These are phyloP conservation scores for Phoma sp. DNA, from an alignment of 2,329 filamentous ascomycete species.

Conservation along the genomic window DNA sequence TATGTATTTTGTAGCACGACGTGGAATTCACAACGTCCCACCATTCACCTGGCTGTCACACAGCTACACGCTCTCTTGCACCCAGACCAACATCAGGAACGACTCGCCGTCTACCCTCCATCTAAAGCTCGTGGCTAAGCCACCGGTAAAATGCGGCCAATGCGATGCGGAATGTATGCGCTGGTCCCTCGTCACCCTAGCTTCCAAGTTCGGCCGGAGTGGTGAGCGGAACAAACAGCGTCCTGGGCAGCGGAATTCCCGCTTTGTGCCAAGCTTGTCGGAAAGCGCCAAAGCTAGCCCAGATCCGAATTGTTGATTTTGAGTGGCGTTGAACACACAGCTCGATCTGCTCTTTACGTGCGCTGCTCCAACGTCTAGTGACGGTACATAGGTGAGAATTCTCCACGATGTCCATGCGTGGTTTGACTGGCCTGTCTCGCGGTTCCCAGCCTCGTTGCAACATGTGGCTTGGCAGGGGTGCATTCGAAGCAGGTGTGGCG, in stretches of 20 bases:
- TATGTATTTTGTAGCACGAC: slow-evolving; percentile 22
- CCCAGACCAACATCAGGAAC: not conserved
- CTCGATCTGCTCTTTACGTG: not conserved
- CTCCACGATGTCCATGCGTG: not conserved
- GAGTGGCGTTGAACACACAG: slow-evolving; percentile 11
- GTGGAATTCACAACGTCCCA: slow-evolving; percentile 14
- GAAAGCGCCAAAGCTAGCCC: slow-evolving; percentile 20
- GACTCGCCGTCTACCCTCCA: not conserved
- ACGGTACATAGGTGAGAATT: not conserved
- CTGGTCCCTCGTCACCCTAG: slow-evolving; percentile 15
- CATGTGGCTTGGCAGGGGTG: not conserved
- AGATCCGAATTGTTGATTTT: slow-evolving; percentile 9
- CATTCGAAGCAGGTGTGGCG: slow-evolving; percentile 28
- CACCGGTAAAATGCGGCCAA: slow-evolving; percentile 13
- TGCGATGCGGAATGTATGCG: slow-evolving; percentile 7
- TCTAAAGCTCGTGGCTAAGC: not conserved
- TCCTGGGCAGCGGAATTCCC: slow-evolving; percentile 13
- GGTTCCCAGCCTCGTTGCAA: not conserved
- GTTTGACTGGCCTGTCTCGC: not conserved
- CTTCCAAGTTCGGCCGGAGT: slow-evolving; percentile 5
- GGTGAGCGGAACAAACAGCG: slow-evolving; percentile 14
- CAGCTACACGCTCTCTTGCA: slow-evolving; percentile 1
- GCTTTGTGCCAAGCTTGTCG: slow-evolving; percentile 27
- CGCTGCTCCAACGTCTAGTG: not conserved
- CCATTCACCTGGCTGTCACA: slow-evolving; percentile 5